These are phyloP conservation scores for Talaromyces stipitatus DNA, from an alignment of 495 filamentous ascomycete species.

Conservation along the genomic window DNA sequence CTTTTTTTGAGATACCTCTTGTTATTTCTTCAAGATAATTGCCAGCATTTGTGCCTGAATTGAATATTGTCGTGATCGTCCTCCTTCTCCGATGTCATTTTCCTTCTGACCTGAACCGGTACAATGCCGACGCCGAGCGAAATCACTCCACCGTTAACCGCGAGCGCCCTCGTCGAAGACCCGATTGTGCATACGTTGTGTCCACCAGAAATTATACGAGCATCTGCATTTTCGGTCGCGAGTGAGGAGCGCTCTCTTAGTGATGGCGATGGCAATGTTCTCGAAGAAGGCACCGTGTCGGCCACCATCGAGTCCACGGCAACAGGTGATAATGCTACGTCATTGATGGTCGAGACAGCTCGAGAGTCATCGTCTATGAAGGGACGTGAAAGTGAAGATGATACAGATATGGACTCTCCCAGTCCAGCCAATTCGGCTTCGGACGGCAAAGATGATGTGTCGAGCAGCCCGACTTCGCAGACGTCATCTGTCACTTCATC, in stretches of 20 bases:
- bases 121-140: constrained; percentile 54
- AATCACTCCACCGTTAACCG: constrained; percentile 33
- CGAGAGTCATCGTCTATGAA: constrained; percentile 9
- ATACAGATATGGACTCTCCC: constrained; percentile 23
- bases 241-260: constrained; percentile 16
- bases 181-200: constrained; percentile 46
- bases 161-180: constrained; percentile 40
- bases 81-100: constrained; percentile 31
- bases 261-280: constrained; percentile 17
- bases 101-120: constrained; percentile 28
- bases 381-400: constrained; percentile 19
- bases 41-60: not conserved
- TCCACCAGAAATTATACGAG: constrained; percentile 46
- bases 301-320: constrained; percentile 1
- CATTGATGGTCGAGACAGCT: constrained; percentile 15
- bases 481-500: constrained; percentile 23
- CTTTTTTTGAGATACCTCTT: constrained; percentile 8
- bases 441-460: constrained; percentile 6
- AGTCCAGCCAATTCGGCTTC: constrained; percentile 26
- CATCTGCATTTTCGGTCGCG: constrained; percentile 33
- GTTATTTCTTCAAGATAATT: not conserved
- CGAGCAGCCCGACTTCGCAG: constrained; percentile 16
- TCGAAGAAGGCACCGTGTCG: not conserved
- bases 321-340: constrained; percentile 6
- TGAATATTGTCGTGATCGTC: not conserved